Base-by-base conservation (phyloP, 2,329 filamentous ascomycete species). In the Scedosporium dehoogii region DNA sequence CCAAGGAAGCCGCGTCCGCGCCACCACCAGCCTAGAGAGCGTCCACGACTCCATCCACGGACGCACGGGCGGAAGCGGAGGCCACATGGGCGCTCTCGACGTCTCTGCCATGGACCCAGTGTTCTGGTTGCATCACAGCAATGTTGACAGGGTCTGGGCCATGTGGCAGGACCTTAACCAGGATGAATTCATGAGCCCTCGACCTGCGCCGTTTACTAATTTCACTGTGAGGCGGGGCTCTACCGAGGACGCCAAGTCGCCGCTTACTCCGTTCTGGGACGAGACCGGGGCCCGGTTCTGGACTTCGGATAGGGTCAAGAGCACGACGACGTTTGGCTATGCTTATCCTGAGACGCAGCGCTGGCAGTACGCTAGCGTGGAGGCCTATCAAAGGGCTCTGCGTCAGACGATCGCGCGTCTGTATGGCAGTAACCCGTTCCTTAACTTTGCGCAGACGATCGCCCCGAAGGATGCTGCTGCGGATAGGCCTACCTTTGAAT, bases 81-180 rank as follows among this genome's bases (percentile, higher is more conserved):
- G 85, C 1, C 82, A 85, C 65, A 86, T 83, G 81, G 76, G 72
- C 18, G 79, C 77, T 64, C 75, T 79, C 12, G 76, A 80, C 38
- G 82, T 82, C 64, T 81, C 85, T 10, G 79, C 82, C 0, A 89
- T 85, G 69, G 86, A 89, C 69, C 85, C 86, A 0, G 72, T 84
- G 7, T 88, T 87, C 71, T 85, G 79, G 79, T 73, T 88, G 4
- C 84, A 88, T 67, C 85, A 88, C 70, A 71, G 77, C 65, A 91
- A 89, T 73, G 82, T 91, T 6, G 91, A 96, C 69, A 84, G 91
- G 2, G 73, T 90, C 29, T 84, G 91, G 65, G 85, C 89, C 38
- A 81, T 96, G 64, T 94, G 89, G 89, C 89, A 94, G 74, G 78
- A 81, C 1, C 73, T 94, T 10, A 82, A 94, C 66, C 88, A 88